phyloP scores from a whole-genome alignment of 73 alveolate genomes.

The Paramecium sonneborni region DNA sequence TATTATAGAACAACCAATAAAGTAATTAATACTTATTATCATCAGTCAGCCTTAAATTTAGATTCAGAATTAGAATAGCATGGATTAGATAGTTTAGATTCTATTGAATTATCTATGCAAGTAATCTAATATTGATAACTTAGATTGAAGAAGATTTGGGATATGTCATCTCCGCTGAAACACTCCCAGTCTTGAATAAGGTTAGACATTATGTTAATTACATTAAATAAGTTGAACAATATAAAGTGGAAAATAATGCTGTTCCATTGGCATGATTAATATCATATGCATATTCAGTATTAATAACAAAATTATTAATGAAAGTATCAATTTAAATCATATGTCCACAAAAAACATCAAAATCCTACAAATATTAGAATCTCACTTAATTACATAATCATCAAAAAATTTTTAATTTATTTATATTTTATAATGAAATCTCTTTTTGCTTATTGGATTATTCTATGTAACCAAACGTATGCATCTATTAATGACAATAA shows the following conservation, averaged over 20 bases:
- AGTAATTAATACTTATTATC: neutral
- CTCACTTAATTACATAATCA: no score
- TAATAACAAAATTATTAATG: neutral
- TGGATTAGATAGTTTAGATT: constrained; percentile 83
- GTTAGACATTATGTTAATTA: constrained; percentile 84
- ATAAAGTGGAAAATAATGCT: constrained; percentile 68
- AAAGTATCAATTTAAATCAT: neutral
- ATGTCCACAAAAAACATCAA: neutral
- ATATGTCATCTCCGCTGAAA: constrained; percentile 85
- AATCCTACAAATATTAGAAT: neutral
- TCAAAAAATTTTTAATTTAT: no score
- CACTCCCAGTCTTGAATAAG: constrained; percentile 78
- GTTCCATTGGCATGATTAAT: constrained; percentile 63
- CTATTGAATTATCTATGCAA: constrained; percentile 81
- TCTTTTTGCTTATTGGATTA: no score
- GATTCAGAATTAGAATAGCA: constrained; percentile 76
- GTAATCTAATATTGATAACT: neutral
- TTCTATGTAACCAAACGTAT: no score
- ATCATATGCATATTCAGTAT: neutral
- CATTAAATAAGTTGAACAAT: constrained; percentile 75
- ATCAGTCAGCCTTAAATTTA: constrained; percentile 69
- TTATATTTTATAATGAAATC: no score
- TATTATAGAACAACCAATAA: constrained; percentile 85
- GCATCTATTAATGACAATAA: no score
- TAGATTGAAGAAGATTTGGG: constrained; percentile 84